Percentiles rank a stretch among this genome's conserved stretches.
These are phyloP conservation scores for Spergularia marina DNA, from an alignment of 148 eudicot species.

Conservation along the genomic window DNA sequence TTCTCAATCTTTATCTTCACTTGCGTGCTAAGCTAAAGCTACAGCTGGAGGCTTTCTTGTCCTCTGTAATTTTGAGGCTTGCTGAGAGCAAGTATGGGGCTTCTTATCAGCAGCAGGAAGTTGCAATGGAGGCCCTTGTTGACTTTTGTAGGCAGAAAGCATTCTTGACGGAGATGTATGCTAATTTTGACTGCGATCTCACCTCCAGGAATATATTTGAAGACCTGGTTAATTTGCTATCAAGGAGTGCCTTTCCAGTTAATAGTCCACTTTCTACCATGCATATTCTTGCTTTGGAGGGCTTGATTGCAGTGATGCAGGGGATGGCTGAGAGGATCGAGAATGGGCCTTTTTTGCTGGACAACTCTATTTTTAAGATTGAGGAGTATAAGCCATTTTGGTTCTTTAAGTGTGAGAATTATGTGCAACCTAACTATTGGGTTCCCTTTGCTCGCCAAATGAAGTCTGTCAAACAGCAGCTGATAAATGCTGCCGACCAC, in stretches of 20 bases:
- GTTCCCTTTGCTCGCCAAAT: constrained; percentile 79
- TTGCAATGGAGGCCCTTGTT: constrained; percentile 96
- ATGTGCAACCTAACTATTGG: constrained; percentile 66
- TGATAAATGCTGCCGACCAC: constrained; percentile 91
- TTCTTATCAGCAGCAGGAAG: constrained; percentile 91
- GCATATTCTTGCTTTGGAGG: constrained; percentile 92
- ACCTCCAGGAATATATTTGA: constrained; percentile 82
- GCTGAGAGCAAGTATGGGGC: constrained; percentile 83
- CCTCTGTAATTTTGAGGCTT: constrained; percentile 73
- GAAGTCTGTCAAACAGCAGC: constrained; percentile 65
- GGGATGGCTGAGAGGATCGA: constrained; percentile 80
- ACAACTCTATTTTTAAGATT: constrained; percentile 39
- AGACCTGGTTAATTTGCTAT: constrained; percentile 74
- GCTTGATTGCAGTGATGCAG: constrained; percentile 78
- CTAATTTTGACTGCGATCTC: constrained; percentile 86
- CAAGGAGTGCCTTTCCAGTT: constrained; percentile 92
- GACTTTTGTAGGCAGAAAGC: constrained; percentile 91
- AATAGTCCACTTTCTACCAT: constrained; percentile 75
- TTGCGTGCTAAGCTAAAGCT: constrained; percentile 66
- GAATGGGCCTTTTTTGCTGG: constrained; percentile 44
- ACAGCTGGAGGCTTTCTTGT: constrained; percentile 87
- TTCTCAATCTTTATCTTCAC: constrained; percentile 74
- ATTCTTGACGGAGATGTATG: constrained; percentile 82
- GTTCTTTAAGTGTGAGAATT: constrained; percentile 61
- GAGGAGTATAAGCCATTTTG: constrained; percentile 81